Evolutionary conservation across 805 yeast species (phyloP), one percentile per base, ranked within the genome.

Genomic region (Wickerhamiella siamensis): DNA sequence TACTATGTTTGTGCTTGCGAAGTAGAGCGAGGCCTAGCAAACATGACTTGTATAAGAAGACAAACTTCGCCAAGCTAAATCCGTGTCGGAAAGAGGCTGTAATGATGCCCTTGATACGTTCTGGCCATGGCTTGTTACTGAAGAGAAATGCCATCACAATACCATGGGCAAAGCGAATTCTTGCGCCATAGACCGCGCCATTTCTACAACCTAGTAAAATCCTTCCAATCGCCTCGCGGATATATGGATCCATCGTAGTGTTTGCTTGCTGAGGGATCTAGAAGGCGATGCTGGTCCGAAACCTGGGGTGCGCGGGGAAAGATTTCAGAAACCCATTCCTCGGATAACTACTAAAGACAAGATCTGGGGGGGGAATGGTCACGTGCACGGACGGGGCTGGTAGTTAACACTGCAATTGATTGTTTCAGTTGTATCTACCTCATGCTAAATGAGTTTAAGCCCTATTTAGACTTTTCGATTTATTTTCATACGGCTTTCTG

Each of bases 151-250:
- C 70, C 58, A 76, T 75, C 36, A 76, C 83, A 38, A 76, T 54
- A 1, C 81, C 77, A 57, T 76, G 83, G 38, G 76, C 70, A 51
- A 77, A 75, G 39, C 83, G 61, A 32, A 76, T 59, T 49, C 72
- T 68, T 3, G 77, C 77, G 2, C 83, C 83, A 47, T 76, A 76
- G 5, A 73, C 74, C 5, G 70, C 60, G 16, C 77, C 77, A 48
- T 67, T 67, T 24, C 69, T 52, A 41, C 62, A 56, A 4, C 71
- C 70, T 42, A 63, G 63, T 1, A 43, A 21, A 32, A 45, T 42
- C 9, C 47, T 39, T 26, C 9, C 32, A 12, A 42, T 5, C 12
- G 47, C 45, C 21, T 39, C 43, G 16, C 37, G 35, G 9, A 45
- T 37, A 18, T 27, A 35, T 12, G 42, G 47, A 29, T 41, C 44